A percentile compares a stretch with the other conserved stretches of the same genome.
Evolutionary conservation across 768 basidiomycete species (phyloP).

Genomic region (Trametes maxima): DNA sequence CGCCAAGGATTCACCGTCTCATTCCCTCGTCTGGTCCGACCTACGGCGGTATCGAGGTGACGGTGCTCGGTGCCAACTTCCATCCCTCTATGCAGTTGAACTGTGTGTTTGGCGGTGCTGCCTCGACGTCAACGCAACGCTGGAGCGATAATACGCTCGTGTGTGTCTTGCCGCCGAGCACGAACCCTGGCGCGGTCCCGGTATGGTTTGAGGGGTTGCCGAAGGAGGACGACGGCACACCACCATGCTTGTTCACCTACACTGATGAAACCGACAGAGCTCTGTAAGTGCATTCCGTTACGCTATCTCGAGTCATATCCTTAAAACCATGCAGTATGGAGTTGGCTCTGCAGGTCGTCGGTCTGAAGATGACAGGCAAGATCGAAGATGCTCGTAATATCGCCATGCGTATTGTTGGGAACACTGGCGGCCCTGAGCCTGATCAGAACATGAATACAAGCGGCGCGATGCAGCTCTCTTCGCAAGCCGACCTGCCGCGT

Average conservation of each 20-base stretch:
- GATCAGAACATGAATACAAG: conserved; percentile 28
- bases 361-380: conserved; percentile 95
- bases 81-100: conserved; percentile 68
- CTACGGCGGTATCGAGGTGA: conserved; percentile 92
- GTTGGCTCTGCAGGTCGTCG: conserved; percentile 91
- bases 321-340: conserved; percentile 70
- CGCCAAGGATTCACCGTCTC: conserved; percentile 80
- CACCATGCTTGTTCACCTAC: conserved; percentile 81
- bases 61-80: conserved; percentile 90
- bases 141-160: conserved; percentile 95
- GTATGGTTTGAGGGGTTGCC: conserved; percentile 86
- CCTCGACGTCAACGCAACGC: conserved; percentile 81
- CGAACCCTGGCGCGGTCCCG: conserved; percentile 80
- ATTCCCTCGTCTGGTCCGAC: conserved; percentile 87
- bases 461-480: conserved; percentile 55
- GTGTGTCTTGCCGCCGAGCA: conserved; percentile 84
- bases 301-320: neutral
- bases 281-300: conserved; percentile 58
- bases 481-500: conserved; percentile 45
- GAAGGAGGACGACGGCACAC: conserved; percentile 56
- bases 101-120: conserved; percentile 83
- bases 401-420: conserved; percentile 89
- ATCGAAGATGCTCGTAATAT: conserved; percentile 93
- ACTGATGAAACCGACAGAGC: conserved; percentile 88
- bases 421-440: conserved; percentile 55